These are phyloP conservation scores for Musa acuminata DNA, from an alignment of 176 grass and related monocot species.

Conservation along the genomic window DNA sequence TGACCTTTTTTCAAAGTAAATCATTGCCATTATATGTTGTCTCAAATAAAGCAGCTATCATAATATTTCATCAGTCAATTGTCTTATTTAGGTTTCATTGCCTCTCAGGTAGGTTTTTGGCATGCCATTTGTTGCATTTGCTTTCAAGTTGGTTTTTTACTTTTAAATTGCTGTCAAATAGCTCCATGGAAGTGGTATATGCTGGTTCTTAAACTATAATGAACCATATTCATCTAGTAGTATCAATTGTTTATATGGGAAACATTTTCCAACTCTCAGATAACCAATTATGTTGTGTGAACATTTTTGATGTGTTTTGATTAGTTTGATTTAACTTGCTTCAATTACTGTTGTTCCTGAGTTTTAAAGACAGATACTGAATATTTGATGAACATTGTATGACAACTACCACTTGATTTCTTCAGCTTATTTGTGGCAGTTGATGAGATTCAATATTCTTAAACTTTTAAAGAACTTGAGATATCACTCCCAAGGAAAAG, in stretches of 20 bases:
- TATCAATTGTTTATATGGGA: neutral
- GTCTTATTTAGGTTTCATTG: neutral
- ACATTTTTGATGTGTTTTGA: neutral
- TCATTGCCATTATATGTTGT: neutral
- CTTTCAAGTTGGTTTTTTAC: no score
- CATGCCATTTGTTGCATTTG: neutral
- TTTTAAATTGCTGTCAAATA: no score
- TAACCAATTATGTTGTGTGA: neutral
- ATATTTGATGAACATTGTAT: conserved; percentile 13
- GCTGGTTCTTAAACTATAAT: neutral
- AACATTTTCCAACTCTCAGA: no score
- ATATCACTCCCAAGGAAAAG: conserved; percentile 80
- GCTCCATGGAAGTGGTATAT: no score
- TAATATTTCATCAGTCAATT: neutral
- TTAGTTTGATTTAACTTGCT: conserved; percentile 1
- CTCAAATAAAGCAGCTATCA: neutral
- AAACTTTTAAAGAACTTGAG: conserved; percentile 83
- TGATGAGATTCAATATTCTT: conserved; percentile 99
- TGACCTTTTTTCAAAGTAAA: neutral
- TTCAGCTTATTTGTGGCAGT: conserved; percentile 94
- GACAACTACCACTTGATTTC: conserved; percentile 20
- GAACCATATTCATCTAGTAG: neutral
- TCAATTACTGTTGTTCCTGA: neutral
- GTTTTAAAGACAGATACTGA: neutral
- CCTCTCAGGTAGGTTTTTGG: neutral